Percentiles rank a stretch among this genome's conserved stretches.
phyloP scores from a whole-genome alignment of 768 basidiomycete species.

The Clavulina sp. region DNA sequence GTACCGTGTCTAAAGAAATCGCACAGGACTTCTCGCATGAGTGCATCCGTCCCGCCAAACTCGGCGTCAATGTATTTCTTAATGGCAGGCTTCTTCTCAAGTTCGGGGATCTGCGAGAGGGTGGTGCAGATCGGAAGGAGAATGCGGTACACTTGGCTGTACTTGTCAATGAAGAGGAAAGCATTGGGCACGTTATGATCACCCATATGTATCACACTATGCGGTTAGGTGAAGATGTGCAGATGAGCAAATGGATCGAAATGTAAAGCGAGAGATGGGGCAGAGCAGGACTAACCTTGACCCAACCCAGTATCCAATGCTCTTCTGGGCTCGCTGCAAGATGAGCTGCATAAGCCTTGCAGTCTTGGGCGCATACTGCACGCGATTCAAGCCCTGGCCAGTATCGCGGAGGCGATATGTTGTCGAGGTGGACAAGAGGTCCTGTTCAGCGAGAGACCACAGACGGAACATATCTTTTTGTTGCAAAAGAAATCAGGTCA shows the following conservation, averaged over 20 bases:
- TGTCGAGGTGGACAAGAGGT: constrained; percentile 57
- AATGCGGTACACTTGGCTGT: constrained; percentile 83
- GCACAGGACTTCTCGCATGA: constrained; percentile 49
- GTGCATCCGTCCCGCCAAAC: constrained; percentile 58
- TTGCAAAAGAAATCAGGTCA: background rate
- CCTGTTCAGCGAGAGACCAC: constrained; percentile 67
- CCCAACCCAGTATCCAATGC: constrained; percentile 71
- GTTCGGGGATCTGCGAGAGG: constrained; percentile 48
- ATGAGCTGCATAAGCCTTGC: constrained; percentile 83
- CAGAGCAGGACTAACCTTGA: constrained; percentile 27
- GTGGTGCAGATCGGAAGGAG: constrained; percentile 75
- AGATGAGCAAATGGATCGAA: background rate
- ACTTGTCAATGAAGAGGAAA: constrained; percentile 80
- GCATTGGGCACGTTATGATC: constrained; percentile 76
- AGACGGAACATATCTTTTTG: constrained; percentile 68
- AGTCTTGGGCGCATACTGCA: constrained; percentile 73
- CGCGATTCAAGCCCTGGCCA: constrained; percentile 79
- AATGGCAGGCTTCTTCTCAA: constrained; percentile 51
- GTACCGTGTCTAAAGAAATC: constrained; percentile 72
- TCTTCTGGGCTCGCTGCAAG: constrained; percentile 64
- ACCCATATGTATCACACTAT: constrained; percentile 45
- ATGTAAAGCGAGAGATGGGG: background rate
- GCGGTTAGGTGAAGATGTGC: background rate
- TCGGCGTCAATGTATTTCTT: constrained; percentile 64
- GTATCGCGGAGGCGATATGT: constrained; percentile 73